Conservation (phyloP, 2,329 filamentous ascomycete species). For the Monilinia aucupariae region DNA sequence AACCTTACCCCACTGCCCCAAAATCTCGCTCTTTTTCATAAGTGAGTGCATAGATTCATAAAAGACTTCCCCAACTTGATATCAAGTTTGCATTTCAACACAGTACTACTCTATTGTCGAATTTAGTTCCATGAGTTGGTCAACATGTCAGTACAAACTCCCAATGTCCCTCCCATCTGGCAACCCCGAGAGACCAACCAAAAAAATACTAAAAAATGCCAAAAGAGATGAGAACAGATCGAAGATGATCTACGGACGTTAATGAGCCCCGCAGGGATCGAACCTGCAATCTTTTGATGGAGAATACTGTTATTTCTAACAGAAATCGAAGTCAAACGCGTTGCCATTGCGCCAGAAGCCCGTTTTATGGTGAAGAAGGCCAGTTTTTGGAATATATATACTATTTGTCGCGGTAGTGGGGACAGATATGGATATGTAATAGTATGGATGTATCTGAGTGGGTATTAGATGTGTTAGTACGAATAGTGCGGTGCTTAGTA, state of each 20-base stretch:
- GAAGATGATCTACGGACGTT: too few relatives aligned
- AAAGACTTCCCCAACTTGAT: neutral
- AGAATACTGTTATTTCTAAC: neutral
- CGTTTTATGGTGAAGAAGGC: neutral
- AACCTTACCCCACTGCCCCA: neutral
- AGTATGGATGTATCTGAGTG: neutral
- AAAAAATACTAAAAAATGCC: too few relatives aligned
- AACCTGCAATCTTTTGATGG: conserved; percentile 14
- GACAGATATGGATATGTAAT: too few relatives aligned
- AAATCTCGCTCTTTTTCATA: neutral
- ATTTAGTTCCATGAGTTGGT: too few relatives aligned
- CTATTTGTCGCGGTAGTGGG: too few relatives aligned
- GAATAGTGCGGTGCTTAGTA: neutral
- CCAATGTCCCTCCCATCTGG: too few relatives aligned
- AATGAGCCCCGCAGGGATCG: conserved; percentile 3
- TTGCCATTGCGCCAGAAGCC: conserved; percentile 13
- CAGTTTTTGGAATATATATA: neutral
- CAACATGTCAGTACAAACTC: too few relatives aligned
- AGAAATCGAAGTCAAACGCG: conserved; percentile 15
- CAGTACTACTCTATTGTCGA: too few relatives aligned
- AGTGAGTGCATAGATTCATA: neutral
- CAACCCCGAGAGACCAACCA: too few relatives aligned
- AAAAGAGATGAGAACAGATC: too few relatives aligned
- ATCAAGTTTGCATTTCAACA: too few relatives aligned
- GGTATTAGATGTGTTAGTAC: neutral